Evolutionary conservation across 257 asterid species (phyloP).

Genomic region (Apocynum venetum): DNA sequence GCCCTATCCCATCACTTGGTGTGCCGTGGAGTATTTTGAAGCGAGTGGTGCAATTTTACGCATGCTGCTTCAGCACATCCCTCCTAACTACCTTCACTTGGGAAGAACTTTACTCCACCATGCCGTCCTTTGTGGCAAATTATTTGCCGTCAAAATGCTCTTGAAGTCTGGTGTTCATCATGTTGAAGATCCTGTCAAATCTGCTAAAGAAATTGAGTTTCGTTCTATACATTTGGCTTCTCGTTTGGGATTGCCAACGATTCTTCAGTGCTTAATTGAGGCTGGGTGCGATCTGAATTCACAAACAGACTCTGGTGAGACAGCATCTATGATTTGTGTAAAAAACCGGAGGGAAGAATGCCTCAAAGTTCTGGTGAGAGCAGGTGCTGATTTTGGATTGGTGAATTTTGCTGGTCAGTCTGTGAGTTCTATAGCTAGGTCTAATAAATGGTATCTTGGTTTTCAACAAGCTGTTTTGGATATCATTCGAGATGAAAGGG

Average conservation of each 20-base stretch:
- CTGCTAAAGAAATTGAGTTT: conserved; percentile 42
- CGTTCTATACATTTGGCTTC: conserved; percentile 69
- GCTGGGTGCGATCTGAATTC: conserved; percentile 59
- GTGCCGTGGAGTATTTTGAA: conserved; percentile 81
- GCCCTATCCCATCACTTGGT: conserved; percentile 71
- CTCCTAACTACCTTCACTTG: conserved; percentile 35
- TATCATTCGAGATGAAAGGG: conserved; percentile 42
- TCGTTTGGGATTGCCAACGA: conserved; percentile 47
- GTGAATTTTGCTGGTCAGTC: conserved; percentile 51
- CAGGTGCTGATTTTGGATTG: conserved; percentile 73
- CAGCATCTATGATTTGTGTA: conserved; percentile 54
- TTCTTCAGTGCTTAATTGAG: conserved; percentile 51
- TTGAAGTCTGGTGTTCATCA: conserved; percentile 42
- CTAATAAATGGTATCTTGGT: conserved; percentile 40
- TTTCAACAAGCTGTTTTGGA: conserved; percentile 53
- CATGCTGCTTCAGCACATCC: conserved; percentile 49
- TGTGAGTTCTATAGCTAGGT: conserved; percentile 38
- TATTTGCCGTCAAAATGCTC: conserved; percentile 49
- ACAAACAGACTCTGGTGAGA: conserved; percentile 49
- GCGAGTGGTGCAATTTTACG: conserved; percentile 58
- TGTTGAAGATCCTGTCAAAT: conserved; percentile 45
- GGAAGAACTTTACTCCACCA: conserved; percentile 77
- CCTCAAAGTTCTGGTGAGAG: conserved; percentile 51
- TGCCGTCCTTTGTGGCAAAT: conserved; percentile 62
- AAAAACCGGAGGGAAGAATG: conserved; percentile 52